Base-by-base conservation (phyloP, 2,329 filamentous ascomycete species). In the Tolypocladium ophioglossoides region DNA sequence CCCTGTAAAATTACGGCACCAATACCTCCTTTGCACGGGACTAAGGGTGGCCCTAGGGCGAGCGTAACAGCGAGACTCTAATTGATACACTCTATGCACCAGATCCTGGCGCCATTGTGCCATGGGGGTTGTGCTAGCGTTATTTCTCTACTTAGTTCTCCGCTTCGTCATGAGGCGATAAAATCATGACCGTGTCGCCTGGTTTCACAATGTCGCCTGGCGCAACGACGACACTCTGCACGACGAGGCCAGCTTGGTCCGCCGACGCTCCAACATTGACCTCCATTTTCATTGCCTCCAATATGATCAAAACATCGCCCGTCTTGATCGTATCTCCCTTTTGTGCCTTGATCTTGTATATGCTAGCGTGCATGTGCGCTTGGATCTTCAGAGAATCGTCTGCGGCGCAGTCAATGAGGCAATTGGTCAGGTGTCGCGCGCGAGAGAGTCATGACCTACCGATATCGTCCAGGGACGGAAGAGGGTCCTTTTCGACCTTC, bases 241-340 rank as follows among this genome's bases (percentile, higher is more conserved):
- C 14, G 4, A 20, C 16, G 30, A 53, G 32, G 11, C 51, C 51
- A 16, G 34, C 22, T 44, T 53, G 51, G 6, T 44, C 18, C 2
- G 20, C 14, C 14, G 41, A 20, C 20, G 51, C 51, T 5, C 7
- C 20, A 3, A 53, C 41, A 44, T 58, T 61, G 55, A 81, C 77
- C 58, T 81, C 79, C 68, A 81, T 73, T 62, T 82, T 81, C 78
- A 82, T 82, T 0, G 78, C 78, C 54, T 82, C 78, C 3, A 81
- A 65, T 3, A 80, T 74, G 2, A 71, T 65, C 1, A 76, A 68
- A 0, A 72, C 61, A 27, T 78, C 70, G 9, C 72, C 72, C 12
- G 70, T 65, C 14, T 70, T 65, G 3, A 80, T 46, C 2, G 59
- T 52, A 14, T 77, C 68, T 0, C 75, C 74, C 32, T 71, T 67